Evolutionary conservation across 225 moss, liverwort and hornwort species (phyloP).

Genomic region (Climacium dendroides): DNA sequence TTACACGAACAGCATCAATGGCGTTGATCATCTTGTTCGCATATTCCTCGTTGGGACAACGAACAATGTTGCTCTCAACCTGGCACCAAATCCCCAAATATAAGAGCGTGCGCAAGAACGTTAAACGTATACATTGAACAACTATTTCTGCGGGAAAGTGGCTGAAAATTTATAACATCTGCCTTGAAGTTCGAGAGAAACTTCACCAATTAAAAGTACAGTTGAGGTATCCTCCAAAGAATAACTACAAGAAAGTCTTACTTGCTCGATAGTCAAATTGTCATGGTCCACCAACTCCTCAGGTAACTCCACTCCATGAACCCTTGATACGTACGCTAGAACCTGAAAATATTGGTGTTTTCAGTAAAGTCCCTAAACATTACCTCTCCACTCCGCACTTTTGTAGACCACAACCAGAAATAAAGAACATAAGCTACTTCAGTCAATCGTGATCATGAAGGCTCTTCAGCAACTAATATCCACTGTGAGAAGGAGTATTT

Average conservation of each 20-base stretch:
- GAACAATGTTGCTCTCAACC: conserved; percentile 87
- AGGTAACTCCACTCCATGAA: conserved; percentile 78
- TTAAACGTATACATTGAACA: not conserved
- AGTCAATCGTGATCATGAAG: not conserved
- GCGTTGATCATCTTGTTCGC: conserved; percentile 86
- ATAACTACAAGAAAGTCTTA: not conserved
- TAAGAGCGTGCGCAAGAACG: not conserved
- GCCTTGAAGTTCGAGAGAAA: not conserved
- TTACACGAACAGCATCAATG: conserved; percentile 86
- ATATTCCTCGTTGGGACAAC: conserved; percentile 67
- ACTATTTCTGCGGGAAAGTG: not conserved
- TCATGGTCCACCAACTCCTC: conserved; percentile 73
- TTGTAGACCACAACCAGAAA: not conserved
- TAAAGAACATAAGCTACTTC: not conserved
- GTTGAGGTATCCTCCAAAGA: not conserved
- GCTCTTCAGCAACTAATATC: not conserved
- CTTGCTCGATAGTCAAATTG: conserved; percentile 69
- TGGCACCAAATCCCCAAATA: not conserved
- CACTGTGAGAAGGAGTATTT: not conserved
- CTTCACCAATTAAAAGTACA: not conserved
- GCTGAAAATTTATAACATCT: not conserved
- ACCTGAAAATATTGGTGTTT: conserved; percentile 29
- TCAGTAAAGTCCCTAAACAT: not conserved
- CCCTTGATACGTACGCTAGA: conserved; percentile 92
- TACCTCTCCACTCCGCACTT: not conserved